Evolutionary conservation across 2,329 filamentous ascomycete species (phyloP), one percentile per base, ranked within the genome.

Genomic region (Exutisphaerella laricina): DNA sequence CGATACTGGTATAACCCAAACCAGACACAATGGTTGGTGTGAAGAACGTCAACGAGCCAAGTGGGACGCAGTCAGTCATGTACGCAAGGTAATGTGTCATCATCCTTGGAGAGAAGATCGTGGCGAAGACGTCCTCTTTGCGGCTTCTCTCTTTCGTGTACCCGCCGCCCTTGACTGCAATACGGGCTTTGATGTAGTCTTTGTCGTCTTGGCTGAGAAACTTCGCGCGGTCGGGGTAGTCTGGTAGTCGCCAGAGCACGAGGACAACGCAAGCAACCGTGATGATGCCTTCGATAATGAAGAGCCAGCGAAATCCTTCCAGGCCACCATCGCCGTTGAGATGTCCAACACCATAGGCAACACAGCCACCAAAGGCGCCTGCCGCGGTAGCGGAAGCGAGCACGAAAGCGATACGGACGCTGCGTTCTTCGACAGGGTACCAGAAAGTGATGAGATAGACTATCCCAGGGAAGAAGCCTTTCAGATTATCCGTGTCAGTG

Each of bases 271-370:
- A 56, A 8, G 51, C 26, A 2, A 62, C 46, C 1, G 55, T 58
- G 35, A 58, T 50, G 12, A 56, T 21, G 1, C 55, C 53, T 48
- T 58, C 55, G 37, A 56, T 56, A 34, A 58, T 53, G 52, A 56
- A 58, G 9, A 13, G 72, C 71, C 70, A 74, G 39, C 69, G 58
- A 62, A 70, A 73, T 3, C 67, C 70, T 29, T 64, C 58, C 1
- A 69, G 57, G 2, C 63, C 63, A 4, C 56, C 61, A 7, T 57
- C 53, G 6, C 63, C 61, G 47, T 66, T 63, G 47, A 67, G 64
- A 38, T 79, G 44, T 79, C 79, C 59, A 84, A 87, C 2, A 86
- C 72, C 74, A 43, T 74, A 79, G 1, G 78, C 79, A 54, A 70
- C 70, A 5, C 73, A 67, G 2, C 75, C 75, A 3, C 74, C 73